Evolutionary conservation across 305 asterid genomes (phyloP), one percentile per base, ranked within the genome.

Genomic region (Fraxinus nigra): DNA sequence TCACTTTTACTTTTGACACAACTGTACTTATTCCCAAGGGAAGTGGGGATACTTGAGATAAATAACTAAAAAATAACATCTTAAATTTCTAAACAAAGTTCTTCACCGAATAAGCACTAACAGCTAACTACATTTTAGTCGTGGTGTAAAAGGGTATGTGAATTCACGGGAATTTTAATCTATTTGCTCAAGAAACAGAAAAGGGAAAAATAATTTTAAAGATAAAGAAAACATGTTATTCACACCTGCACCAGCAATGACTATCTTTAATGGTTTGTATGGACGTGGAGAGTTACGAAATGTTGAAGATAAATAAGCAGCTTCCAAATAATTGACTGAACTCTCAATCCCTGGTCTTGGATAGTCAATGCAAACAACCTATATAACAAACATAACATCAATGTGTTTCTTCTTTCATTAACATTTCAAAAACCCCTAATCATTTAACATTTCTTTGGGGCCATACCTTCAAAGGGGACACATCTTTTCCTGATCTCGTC

Each of bases 221-320:
- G 38, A 30, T 20, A 16, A 77, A 70, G 38, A 38, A 38, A n/a
- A 28, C 22, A 13, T 26, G 81, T 13, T 26, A 48, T 54, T 40
- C 85, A 72, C 70, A 96, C 99, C 99, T 89, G 97, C 98, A 83
- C 99, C 99, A 67, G 98, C 98, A 87, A 97, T 92, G 61, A 97
- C 93, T 79, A 97, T 86, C 86, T 97, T 89, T 87, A 97, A 85
- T 34, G 97, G 98, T 83, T 92, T 97, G 24, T 69, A 87, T 75
- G 99, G 99, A 72, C 94, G 94, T 32, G 92, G 88, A 86, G 93
- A 85, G 85, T 83, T 67, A 70, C 87, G 85, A 85, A 97, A 94
- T 1, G 92, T 48, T 6, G 99, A 91, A 80, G 98, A 92, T 81
- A 91, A 84, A 5, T 74, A 85, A 81, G 96, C 97, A 79, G 98